Evolutionary conservation across 805 yeast genomes (phyloP), one percentile per base, ranked within the genome.

Genomic region (Saccharomycopsis sp.): DNA sequence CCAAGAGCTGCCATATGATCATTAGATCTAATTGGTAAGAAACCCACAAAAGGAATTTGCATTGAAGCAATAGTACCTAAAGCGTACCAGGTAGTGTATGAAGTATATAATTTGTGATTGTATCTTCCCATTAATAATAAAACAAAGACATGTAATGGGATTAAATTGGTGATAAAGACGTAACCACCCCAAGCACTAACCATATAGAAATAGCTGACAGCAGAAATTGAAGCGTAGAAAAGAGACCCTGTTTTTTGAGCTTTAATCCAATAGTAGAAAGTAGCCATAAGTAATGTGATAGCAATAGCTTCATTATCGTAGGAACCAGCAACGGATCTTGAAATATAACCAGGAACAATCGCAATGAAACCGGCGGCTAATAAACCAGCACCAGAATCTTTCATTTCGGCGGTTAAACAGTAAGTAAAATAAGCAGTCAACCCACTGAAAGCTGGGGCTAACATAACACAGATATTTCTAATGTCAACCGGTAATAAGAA

Each of bases 161-260:
- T 86, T 69, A 94, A 76, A 65, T 92, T 92, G 45, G 99, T 92
- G 63, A 92, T 94, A 69, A 92, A 92, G 39, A 94, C 99, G 58
- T 92, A 92, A 21, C 99, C 99, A 68, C 99, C 99, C 96, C 99
- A 88, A 10, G 99, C 98, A 36, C 94, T 79, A 39, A 92, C 99
- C 99, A 92, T 92, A 70, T 92, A 92, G 63, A 94, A 92, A 66
- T 94, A 92, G 53, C 78, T 81, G 26, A 86, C 58, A 1, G 98
- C 94, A 21, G 96, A 77, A 51, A 81, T 64, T 2, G 89, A 68
- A 9, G 86, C 92, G 68, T 78, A 85, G 50, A 84, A 70, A 14
- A 88, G 77, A 1, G 95, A 84, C 34, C 98, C 99, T 30, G 81
- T 67, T 61, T 89, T 89, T 61, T 85, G 73, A 10, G 96, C 80